Conservation (phyloP, 208 protist species). For the Trichomonas tenax region DNA sequence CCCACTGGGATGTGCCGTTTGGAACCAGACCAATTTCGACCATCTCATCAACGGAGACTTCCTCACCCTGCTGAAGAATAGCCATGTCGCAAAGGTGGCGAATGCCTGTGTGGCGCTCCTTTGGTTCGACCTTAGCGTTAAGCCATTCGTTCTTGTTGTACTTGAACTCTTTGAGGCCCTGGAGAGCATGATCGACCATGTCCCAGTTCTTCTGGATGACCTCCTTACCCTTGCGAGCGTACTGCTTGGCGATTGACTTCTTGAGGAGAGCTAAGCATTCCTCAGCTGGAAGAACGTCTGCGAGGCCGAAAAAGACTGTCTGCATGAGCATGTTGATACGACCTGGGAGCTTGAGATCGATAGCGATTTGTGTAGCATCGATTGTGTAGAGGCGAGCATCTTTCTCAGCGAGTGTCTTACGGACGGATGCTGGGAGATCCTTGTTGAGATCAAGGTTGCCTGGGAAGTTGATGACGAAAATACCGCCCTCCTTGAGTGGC, state of each 20-base stretch:
- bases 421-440: conserved; percentile 38
- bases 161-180: not conserved
- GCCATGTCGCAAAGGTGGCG: not conserved
- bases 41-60: not conserved
- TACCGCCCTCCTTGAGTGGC: conserved; percentile 22
- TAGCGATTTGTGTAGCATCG: conserved; percentile 44
- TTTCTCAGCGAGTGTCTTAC: conserved; percentile 36
- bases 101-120: not conserved
- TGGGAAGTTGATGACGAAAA: conserved; percentile 50
- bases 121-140: not conserved
- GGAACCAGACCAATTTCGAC: not conserved
- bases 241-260: conserved; percentile 47
- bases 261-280: conserved; percentile 40
- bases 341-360: conserved; percentile 23
- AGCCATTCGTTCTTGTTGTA: conserved; percentile 17
- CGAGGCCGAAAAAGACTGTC: conserved; percentile 54
- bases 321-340: conserved; percentile 61
- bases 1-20: conserved; percentile 38
- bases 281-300: conserved; percentile 39
- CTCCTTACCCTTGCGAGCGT: conserved; percentile 40
- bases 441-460: conserved; percentile 37
- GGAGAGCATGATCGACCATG: conserved; percentile 35
- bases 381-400: conserved; percentile 39
- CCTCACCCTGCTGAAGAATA: not conserved
- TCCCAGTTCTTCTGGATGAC: conserved; percentile 46